Conservation (phyloP, 2,329 filamentous ascomycete genomes). For the Apiospora rasikravindrae region DNA sequence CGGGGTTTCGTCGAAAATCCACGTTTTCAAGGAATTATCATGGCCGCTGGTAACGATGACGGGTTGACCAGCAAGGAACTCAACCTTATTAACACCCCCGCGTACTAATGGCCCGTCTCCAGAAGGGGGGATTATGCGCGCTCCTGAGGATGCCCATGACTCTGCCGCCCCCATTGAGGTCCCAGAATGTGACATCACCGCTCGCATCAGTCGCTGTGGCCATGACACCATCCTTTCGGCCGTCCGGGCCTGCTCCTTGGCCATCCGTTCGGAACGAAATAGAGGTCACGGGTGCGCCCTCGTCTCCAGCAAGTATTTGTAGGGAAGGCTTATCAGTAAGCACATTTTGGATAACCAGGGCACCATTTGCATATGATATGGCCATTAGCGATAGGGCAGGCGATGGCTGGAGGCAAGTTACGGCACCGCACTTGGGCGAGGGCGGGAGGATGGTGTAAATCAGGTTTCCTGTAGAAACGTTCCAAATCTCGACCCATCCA, state of each 20-base stretch:
- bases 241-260: constrained; percentile 85
- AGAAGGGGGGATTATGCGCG: constrained; percentile 81
- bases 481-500: constrained; percentile 96
- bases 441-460: constrained; percentile 88
- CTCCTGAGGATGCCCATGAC: constrained; percentile 86
- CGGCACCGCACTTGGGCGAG: constrained; percentile 72
- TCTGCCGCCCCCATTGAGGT: constrained; percentile 86
- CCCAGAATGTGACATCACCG: constrained; percentile 95
- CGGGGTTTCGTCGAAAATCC: constrained; percentile 93
- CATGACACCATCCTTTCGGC: constrained; percentile 87
- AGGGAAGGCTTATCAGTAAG: constrained; percentile 77
- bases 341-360: constrained; percentile 81
- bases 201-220: constrained; percentile 80
- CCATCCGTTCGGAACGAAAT: constrained; percentile 93
- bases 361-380: constrained; percentile 83
- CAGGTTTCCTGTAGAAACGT: constrained; percentile 88
- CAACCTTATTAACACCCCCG: constrained; percentile 83
- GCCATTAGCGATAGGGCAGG: constrained; percentile 85
- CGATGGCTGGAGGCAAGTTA: constrained; percentile 86
- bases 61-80: constrained; percentile 88
- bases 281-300: constrained; percentile 72
- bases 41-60: constrained; percentile 88
- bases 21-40: constrained; percentile 93
- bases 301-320: constrained; percentile 68
- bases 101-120: constrained; percentile 59